Evolutionary conservation across 2,329 filamentous ascomycete species (phyloP), one percentile per base, ranked within the genome.

Genomic region (Coniochaeta sp.): DNA sequence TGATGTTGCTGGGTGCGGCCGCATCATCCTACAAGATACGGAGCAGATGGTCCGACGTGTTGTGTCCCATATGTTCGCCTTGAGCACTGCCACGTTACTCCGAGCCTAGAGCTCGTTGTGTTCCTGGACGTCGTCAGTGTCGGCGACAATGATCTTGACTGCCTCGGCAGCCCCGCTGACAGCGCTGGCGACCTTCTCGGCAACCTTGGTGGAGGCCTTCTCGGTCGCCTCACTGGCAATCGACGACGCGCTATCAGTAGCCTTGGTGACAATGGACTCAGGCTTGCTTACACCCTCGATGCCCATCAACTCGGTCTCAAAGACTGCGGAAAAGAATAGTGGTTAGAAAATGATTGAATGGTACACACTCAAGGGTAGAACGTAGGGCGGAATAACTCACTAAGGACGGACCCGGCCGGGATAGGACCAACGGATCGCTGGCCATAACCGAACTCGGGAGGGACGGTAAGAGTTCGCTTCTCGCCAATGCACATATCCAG

Each of bases 401-500:
- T 80, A 70, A 98, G 76, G 61, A 91, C 96, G 66, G 89, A 86
- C 34, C 87, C 88, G 5, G 83, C 86, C 19, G 93, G 92, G 70
- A 98, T 98, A 24, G 92, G 91, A 1, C 92, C 92, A 72, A 90
- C 84, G 40, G 75, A 81, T 59, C 86, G 81, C 64, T 88, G 78
- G 58, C 95, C 95, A 74, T 98, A 99, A 56, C 86, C 95, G 70
- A 89, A 79, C 70, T 88, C 85, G 22, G 93, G 91, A n/a, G 92
- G 91, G 60, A 99, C 95, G 22, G 89, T 97, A 73, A 99, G 77
- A 60, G 85, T 93, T 67, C 83, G 85, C 81, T 93, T 93, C 81
- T 98, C 93, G 64, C 95, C 93, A 67, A 96, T 89, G 76, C 95
- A 98, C 93, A 98, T 97, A 70, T 90, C 90, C 59, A 95, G 68